A percentile compares a stretch with the other conserved stretches of the same genome.
Evolutionary conservation across 148 eudicot species (phyloP).

Genomic region (Rhododendron kiyosumense): DNA sequence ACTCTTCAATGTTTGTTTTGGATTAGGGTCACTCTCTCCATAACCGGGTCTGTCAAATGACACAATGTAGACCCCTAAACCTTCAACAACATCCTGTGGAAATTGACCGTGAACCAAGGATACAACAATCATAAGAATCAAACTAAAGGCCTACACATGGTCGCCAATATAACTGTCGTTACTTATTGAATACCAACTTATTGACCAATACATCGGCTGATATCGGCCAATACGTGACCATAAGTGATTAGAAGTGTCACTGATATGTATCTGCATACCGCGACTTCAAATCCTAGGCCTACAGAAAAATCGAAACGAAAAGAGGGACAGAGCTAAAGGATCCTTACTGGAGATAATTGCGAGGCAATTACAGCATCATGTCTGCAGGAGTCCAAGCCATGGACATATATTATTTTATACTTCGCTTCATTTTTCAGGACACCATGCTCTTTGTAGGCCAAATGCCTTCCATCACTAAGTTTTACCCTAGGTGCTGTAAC

Average conservation of each 20-base stretch:
- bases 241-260: background rate
- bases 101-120: background rate
- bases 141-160: background rate
- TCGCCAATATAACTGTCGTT: background rate
- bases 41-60: conserved; percentile 74
- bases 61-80: conserved; percentile 49
- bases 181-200: background rate
- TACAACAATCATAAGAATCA: background rate
- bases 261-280: background rate
- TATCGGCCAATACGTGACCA: background rate
- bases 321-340: background rate
- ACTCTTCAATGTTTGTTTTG: conserved; percentile 46
- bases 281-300: background rate
- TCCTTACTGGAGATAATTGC: conserved; percentile 49
- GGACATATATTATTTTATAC: conserved; percentile 56
- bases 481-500: conserved; percentile 66
- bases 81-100: conserved; percentile 35
- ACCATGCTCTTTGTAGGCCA: conserved; percentile 76
- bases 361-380: conserved; percentile 52
- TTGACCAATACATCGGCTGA: background rate
- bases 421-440: conserved; percentile 61
- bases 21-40: conserved; percentile 82
- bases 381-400: conserved; percentile 63
- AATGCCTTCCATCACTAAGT: conserved; percentile 78
- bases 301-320: background rate